Evolutionary conservation across 495 filamentous ascomycete genomes (phyloP), one percentile per base, ranked within the genome.

Genomic region (Aspergillus kassunensis): DNA sequence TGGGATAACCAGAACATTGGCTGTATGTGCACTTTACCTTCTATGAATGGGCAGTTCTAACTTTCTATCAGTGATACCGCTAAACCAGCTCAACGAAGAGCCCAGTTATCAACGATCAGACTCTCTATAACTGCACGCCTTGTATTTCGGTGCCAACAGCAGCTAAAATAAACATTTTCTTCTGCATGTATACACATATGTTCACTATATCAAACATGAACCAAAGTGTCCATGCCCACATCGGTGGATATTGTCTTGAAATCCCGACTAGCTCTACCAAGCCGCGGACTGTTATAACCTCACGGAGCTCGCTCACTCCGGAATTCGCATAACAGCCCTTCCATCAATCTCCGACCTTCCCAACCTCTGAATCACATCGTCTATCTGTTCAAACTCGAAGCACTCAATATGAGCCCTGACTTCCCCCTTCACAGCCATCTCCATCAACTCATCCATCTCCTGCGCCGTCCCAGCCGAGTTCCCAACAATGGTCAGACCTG

Each of bases 311-410:
- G 29, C 7, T 54, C 54, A 66, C 24, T 65, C 50, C 1, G 69
- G 73, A 37, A 76, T 75, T 11, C 55, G 68, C 51, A 76, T 40
- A 18, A 76, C 73, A 13, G 60, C 66, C 16, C 71, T 62, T 10
- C 71, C 71, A 44, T 71, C 70, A 50, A 76, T 67, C 54, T 70
- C 66, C 2, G 74, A 72, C 25, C 61, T 63, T 16, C 70, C 68
- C 25, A 73, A 56, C 9, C 60, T 61, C 27, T 69, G 60, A 58
- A 80, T 54, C 10, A 67, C 65, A 33, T 75, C 65, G 23, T 70
- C 55, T 46, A 80, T 76, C 25, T 66, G 58, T 12, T 59, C 51
- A 11, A 80, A 57, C 1, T 66, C 68, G 43, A 57, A 74, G 15
- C 74, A 67, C 36, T 73, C 63, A 51, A 73, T 59, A 58, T 68